Evolutionary conservation across 2,329 filamentous ascomycete species (phyloP).

Genomic region (Tolypocladium tundrense): DNA sequence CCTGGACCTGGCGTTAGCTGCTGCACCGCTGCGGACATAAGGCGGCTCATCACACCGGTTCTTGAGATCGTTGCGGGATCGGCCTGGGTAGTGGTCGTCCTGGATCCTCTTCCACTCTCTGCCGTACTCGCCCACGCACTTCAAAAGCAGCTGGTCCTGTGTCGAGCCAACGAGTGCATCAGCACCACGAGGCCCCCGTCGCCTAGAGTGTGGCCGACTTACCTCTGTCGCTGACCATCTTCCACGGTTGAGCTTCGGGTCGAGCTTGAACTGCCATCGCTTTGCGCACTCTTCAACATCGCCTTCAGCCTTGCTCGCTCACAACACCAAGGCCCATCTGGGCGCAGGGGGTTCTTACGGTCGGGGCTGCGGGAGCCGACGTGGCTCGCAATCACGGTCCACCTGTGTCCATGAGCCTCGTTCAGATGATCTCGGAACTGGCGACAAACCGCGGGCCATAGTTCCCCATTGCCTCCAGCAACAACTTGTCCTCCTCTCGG

Average conservation of each 20-base stretch:
- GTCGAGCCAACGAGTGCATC: background rate
- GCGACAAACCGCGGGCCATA: conserved; percentile 22
- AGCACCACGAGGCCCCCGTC: background rate
- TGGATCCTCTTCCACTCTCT: conserved; percentile 13
- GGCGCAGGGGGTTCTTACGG: conserved; percentile 4
- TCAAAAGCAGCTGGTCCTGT: conserved; percentile 10
- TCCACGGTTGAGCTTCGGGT: conserved; percentile 24
- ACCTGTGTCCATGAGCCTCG: conserved; percentile 14
- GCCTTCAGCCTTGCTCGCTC: background rate
- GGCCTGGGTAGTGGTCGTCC: conserved; percentile 6
- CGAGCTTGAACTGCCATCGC: conserved; percentile 32
- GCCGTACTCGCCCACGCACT: conserved; percentile 7
- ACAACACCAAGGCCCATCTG: no score
- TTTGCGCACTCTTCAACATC: conserved; percentile 31
- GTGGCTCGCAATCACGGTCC: conserved; percentile 28
- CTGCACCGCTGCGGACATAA: no score
- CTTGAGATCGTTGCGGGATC: conserved; percentile 14
- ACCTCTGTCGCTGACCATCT: conserved; percentile 12
- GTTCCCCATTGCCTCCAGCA: conserved; percentile 21
- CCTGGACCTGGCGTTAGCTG: no score
- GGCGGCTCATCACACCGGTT: conserved; percentile 3
- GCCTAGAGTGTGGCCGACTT: background rate
- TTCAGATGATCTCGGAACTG: background rate
- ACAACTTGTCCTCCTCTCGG: conserved; percentile 10
- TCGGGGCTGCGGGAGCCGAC: conserved; percentile 22